Conservation (phyloP, 306 rosid species). For the Ziziphus jujuba region DNA sequence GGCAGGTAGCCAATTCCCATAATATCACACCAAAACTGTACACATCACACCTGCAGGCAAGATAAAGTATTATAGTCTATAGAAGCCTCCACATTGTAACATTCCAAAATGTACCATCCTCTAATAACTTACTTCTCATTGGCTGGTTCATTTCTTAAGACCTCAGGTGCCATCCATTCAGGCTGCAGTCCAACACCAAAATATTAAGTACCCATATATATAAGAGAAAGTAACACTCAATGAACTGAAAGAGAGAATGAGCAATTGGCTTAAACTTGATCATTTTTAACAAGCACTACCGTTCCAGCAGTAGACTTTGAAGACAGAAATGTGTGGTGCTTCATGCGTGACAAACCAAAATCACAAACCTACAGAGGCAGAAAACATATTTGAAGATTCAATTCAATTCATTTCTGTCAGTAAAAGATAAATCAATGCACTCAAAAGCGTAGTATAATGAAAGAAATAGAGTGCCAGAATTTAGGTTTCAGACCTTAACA, state of each 20-base stretch:
- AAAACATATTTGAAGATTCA: conserved; percentile 13
- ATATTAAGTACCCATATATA: conserved; percentile 13
- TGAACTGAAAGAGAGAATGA: neutral
- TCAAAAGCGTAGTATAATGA: neutral
- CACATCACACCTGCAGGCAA: conserved; percentile 88
- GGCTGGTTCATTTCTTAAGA: conserved; percentile 90
- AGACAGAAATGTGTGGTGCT: conserved; percentile 91
- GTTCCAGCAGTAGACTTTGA: conserved; percentile 99
- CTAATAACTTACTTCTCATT: conserved; percentile 75
- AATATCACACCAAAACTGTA: conserved; percentile 97
- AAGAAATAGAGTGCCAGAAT: conserved; percentile 10
- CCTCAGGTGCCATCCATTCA: conserved; percentile 99
- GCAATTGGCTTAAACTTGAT: neutral
- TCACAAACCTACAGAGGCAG: conserved; percentile 72
- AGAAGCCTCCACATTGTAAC: conserved; percentile 7
- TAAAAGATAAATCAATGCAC: conserved; percentile 19
- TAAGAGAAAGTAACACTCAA: neutral
- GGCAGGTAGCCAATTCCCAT: conserved; percentile 82
- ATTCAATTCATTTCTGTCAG: conserved; percentile 3
- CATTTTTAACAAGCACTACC: conserved; percentile 47
- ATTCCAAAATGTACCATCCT: conserved; percentile 13
- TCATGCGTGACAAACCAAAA: conserved; percentile 93
- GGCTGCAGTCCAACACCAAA: conserved; percentile 64
- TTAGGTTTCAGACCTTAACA: conserved; percentile 71
- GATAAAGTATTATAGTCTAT: conserved; percentile 20